Conservation (phyloP, 1,284 basidiomycete genomes). For the Melanopsichium pennsylvanicum region DNA sequence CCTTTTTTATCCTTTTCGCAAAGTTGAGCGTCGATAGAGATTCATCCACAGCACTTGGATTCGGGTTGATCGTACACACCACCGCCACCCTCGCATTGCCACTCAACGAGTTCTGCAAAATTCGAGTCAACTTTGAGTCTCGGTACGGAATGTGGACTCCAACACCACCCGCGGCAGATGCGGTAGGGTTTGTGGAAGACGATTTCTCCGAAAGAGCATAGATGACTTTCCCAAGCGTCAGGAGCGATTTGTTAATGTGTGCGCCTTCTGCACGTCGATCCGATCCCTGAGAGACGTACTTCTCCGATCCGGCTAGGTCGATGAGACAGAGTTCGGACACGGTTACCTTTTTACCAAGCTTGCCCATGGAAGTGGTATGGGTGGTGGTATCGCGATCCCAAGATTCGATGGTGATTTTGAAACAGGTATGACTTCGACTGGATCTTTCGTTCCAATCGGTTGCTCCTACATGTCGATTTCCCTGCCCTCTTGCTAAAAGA, state of each 20-base stretch:
- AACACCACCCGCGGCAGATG: not conserved
- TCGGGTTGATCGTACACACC: slow-evolving; percentile 80
- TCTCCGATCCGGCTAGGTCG: slow-evolving; percentile 96
- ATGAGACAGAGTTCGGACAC: slow-evolving; percentile 75
- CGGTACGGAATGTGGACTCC: slow-evolving; percentile 93
- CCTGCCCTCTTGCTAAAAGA: slow-evolving; percentile 83
- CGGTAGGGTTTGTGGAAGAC: no score
- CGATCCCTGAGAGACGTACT: slow-evolving; percentile 70
- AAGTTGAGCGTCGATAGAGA: slow-evolving; percentile 85
- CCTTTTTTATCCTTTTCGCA: slow-evolving; percentile 83
- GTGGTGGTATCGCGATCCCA: slow-evolving; percentile 42
- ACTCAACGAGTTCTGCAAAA: slow-evolving; percentile 91
- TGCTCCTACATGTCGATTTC: slow-evolving; percentile 85
- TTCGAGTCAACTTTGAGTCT: slow-evolving; percentile 89
- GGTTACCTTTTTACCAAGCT: slow-evolving; percentile 48
- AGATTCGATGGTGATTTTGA: slow-evolving; percentile 68
- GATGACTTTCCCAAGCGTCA: slow-evolving; percentile 65
- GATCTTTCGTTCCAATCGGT: slow-evolving; percentile 98
- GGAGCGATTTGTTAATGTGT: slow-evolving; percentile 71
- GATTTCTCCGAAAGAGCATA: slow-evolving; percentile 56
- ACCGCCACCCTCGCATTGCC: slow-evolving; percentile 96
- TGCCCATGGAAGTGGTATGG: no score
- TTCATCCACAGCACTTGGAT: slow-evolving; percentile 73
- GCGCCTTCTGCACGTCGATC: slow-evolving; percentile 65
- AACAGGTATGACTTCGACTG: slow-evolving; percentile 84